Percentiles rank a stretch among this genome's conserved stretches.
These are phyloP conservation scores for Hericium alpestre DNA, from an alignment of 768 basidiomycete species.

Conservation along the genomic window DNA sequence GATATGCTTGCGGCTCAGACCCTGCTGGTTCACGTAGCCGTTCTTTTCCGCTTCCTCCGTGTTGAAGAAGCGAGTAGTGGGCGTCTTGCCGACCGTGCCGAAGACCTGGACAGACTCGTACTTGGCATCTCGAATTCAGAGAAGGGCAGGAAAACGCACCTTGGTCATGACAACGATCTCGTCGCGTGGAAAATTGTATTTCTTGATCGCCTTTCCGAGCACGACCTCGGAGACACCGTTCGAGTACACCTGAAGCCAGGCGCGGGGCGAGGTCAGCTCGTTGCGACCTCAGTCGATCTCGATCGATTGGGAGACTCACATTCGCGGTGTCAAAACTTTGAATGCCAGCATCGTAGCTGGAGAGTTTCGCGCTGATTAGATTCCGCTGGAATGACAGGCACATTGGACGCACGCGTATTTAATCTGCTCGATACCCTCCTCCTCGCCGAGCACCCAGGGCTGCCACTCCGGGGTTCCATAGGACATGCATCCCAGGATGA, in stretches of 20 bases:
- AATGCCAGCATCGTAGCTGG: conserved; percentile 28
- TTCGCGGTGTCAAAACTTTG: conserved; percentile 26
- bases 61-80: conserved; percentile 9
- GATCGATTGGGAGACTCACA: background rate
- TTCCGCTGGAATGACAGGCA: background rate
- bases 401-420: background rate
- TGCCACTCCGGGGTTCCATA: background rate
- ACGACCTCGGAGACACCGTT: conserved; percentile 31
- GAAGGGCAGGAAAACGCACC: conserved; percentile 13
- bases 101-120: background rate
- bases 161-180: conserved; percentile 40
- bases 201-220: conserved; percentile 36
- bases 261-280: no score
- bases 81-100: background rate
- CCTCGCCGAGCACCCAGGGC: background rate
- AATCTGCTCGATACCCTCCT: background rate
- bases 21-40: conserved; percentile 26
- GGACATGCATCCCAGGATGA: background rate
- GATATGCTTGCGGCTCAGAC: conserved; percentile 42
- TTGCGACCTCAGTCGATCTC: no score
- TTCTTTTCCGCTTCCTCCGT: conserved; percentile 12
- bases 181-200: conserved; percentile 30
- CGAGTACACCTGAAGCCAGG: conserved; percentile 20
- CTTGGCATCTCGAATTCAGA: no score
- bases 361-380: background rate